Percentiles rank a stretch among this genome's conserved stretches.
Conservation (phyloP, 129 eudicot species). For the Arctium lappa region DNA sequence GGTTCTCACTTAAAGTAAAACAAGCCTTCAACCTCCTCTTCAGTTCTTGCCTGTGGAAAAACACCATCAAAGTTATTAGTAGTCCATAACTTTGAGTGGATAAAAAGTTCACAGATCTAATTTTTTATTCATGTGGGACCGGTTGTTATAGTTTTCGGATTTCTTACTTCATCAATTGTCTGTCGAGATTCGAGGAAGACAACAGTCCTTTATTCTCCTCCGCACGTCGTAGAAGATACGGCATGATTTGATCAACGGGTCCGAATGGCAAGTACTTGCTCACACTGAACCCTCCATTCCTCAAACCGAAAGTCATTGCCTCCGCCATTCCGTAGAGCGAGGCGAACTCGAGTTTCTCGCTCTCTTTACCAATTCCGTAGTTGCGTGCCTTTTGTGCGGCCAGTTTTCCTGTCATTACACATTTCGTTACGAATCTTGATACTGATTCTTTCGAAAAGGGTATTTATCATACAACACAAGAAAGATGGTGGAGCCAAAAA, state of each 20-base stretch:
- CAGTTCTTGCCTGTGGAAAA: slow-evolving; percentile 59
- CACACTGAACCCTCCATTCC: slow-evolving; percentile 70
- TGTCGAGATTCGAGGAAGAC: slow-evolving; percentile 61
- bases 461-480: neutral
- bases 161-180: slow-evolving; percentile 66
- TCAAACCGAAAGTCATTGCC: slow-evolving; percentile 56
- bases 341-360: slow-evolving; percentile 65
- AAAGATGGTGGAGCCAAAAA: neutral
- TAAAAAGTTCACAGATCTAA: neutral
- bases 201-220: slow-evolving; percentile 87
- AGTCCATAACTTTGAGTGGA: neutral
- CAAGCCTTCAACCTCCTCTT: slow-evolving; percentile 52
- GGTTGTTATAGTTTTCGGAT: neutral
- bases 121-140: neutral
- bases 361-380: slow-evolving; percentile 56
- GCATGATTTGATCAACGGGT: slow-evolving; percentile 81
- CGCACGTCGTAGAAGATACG: slow-evolving; percentile 85
- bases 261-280: slow-evolving; percentile 93
- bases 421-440: neutral
- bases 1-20: slow-evolving; percentile 1
- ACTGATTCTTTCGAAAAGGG: neutral
- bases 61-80: neutral
- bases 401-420: slow-evolving; percentile 40
- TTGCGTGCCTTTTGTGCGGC: slow-evolving; percentile 61
- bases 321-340: slow-evolving; percentile 92